phyloP scores from a whole-genome alignment of 2,329 filamentous ascomycete species.

The Tolypocladium capitatum region DNA sequence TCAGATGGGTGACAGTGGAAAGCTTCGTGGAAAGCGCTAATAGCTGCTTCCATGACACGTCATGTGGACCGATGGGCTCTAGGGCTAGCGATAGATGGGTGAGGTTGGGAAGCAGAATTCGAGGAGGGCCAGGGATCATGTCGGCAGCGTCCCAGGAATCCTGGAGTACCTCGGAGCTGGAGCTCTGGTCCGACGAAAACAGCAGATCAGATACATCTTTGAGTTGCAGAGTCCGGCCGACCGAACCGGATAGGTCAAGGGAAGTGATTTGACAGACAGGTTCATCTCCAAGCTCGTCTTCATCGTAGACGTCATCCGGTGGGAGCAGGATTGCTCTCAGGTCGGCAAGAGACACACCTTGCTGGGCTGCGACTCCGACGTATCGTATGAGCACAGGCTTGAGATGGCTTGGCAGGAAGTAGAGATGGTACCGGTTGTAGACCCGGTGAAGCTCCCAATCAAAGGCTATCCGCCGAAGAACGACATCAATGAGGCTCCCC shows the following conservation, averaged over 20 bases:
- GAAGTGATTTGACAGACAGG: conserved; percentile 26
- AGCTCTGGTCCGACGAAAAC: conserved; percentile 21
- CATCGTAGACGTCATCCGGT: conserved; percentile 12
- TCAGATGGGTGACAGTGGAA: conserved; percentile 44
- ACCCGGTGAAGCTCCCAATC: conserved; percentile 43
- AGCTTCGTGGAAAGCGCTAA: conserved; percentile 39
- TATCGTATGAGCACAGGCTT: conserved; percentile 38
- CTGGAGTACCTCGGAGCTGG: conserved; percentile 17
- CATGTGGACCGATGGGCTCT: conserved; percentile 16
- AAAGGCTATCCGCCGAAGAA: conserved; percentile 34
- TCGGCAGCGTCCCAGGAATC: conserved; percentile 42
- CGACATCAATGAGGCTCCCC: conserved; percentile 37
- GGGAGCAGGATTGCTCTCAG: conserved; percentile 32
- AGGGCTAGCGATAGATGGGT: conserved; percentile 48
- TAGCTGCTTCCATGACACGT: conserved; percentile 45
- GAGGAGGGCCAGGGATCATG: conserved; percentile 16
- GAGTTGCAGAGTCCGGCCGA: conserved; percentile 36
- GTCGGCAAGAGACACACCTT: conserved; percentile 36
- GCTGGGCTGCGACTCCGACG: conserved; percentile 28
- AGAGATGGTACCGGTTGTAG: conserved; percentile 45
- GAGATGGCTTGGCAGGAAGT: conserved; percentile 38
- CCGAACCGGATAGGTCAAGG: conserved; percentile 40
- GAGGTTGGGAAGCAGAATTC: conserved; percentile 38
- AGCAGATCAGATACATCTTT: conserved; percentile 40
- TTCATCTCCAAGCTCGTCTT: conserved; percentile 14